phyloP scores from a whole-genome alignment of 768 basidiomycete genomes.

The Gautieria morchelliformis region DNA sequence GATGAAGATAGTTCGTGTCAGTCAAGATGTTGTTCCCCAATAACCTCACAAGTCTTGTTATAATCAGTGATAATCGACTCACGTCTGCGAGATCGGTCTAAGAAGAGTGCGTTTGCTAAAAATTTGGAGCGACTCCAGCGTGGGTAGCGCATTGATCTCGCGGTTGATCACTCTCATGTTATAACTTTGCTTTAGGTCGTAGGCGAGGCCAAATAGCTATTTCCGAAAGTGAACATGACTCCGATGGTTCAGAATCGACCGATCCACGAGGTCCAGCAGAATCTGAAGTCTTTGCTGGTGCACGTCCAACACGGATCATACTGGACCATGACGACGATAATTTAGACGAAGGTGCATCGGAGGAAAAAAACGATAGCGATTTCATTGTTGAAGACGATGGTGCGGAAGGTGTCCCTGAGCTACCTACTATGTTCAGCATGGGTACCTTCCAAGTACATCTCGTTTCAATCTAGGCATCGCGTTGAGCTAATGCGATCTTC shows the following conservation, averaged over 20 bases:
- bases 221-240: constrained; percentile 7
- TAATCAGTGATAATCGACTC: constrained; percentile 48
- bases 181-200: constrained; percentile 24
- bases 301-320: constrained; percentile 19
- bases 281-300: constrained; percentile 13
- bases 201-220: constrained; percentile 29
- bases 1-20: constrained; percentile 45
- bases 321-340: constrained; percentile 21
- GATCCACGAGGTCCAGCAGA: not conserved
- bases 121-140: constrained; percentile 60
- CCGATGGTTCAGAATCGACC: constrained; percentile 7
- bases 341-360: constrained; percentile 21
- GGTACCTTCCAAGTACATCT: constrained; percentile 44
- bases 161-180: constrained; percentile 2
- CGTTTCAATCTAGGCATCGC: not conserved
- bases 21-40: not conserved
- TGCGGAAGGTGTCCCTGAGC: constrained; percentile 27
- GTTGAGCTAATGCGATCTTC: not conserved
- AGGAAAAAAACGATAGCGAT: constrained; percentile 14
- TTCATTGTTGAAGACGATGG: constrained; percentile 62
- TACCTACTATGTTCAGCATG: constrained; percentile 80
- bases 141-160: constrained; percentile 22
- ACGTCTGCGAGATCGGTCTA: constrained; percentile 53
- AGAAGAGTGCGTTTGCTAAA: constrained; percentile 49
- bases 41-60: not conserved